Evolutionary conservation across 805 yeast genomes (phyloP), one percentile per base, ranked within the genome.

Genomic region (Saturnispora besseyi): DNA sequence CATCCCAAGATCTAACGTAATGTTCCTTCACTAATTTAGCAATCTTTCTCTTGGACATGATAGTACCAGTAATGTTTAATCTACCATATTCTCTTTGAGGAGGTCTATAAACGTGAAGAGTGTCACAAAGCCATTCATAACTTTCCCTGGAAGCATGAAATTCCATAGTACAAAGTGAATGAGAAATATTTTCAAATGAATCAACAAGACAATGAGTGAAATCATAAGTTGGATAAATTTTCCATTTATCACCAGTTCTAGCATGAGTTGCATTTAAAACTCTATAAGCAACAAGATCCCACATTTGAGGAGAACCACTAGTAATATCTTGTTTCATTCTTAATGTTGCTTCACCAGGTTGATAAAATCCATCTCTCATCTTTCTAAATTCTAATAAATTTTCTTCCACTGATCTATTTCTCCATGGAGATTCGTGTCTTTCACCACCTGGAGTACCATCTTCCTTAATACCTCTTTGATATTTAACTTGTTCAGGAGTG

Each of bases 51-150:
- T 93, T 93, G 52, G 96, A 87, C 78, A 93, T 72, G 54, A 93
- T 81, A 10, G 98, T 87, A 50, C 99, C 99, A 2, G 96, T 86
- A 58, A 93, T 79, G 67, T 90, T 93, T 65, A 93, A 79, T 67
- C 99, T 82, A 57, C 99, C 99, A 61, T 90, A 93, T 69, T 93
- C 99, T 67, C 99, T 83, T 77, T 93, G 99, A 11, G 97, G 96
- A 31, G 99, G 99, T 74, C 96, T 83, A 71, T 88, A 93, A 44
- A 93, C 96, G 62, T 87, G 90, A 53, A 93, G 79, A 36, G 83
- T 90, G 60, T 93, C 98, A 73, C 98, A 91, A 58, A 93, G 77
- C 99, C 99, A 93, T 70, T 93, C 99, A 67, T 93, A 93, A 62
- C 95, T 83, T 71, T 91, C 96, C 64, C 99, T 79, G 28, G 96